phyloP scores from a whole-genome alignment of 2,329 filamentous ascomycete species.

The Zasmidium cellare region DNA sequence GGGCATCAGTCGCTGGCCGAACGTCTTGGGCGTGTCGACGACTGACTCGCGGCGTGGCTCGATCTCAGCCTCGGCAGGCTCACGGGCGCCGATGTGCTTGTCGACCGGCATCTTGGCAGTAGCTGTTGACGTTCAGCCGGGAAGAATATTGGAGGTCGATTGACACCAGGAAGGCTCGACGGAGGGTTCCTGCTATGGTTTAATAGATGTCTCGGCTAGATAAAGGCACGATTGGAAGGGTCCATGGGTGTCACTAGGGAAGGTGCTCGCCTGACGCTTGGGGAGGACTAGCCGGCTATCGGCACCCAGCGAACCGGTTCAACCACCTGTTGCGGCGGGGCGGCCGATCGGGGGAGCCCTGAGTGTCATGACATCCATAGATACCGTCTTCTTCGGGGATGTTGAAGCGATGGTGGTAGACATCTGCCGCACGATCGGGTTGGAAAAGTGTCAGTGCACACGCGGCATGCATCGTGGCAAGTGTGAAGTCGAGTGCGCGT shows the following conservation, averaged over 20 bases:
- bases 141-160: not conserved
- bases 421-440: too few species aligned
- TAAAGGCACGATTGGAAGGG: not conserved
- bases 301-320: not conserved
- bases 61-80: not conserved
- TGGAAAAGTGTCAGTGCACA: too few species aligned
- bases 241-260: not conserved
- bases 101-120: not conserved
- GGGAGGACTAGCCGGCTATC: too few species aligned
- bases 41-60: not conserved
- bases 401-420: too few species aligned
- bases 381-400: too few species aligned
- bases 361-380: too few species aligned
- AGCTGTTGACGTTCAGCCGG: too few species aligned
- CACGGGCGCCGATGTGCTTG: not conserved
- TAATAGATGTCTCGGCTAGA: not conserved
- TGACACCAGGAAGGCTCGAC: not conserved
- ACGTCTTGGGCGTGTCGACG: not conserved
- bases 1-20: conserved; percentile 45
- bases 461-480: too few species aligned
- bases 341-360: too few species aligned
- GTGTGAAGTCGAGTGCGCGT: too few species aligned
- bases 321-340: too few species aligned
- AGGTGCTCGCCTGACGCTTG: not conserved
- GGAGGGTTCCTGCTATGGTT: not conserved